A percentile compares a stretch with the other conserved stretches of the same genome.
These are phyloP conservation scores for Eucalyptus curtisii DNA, from an alignment of 345 rosid genomes.

Conservation along the genomic window DNA sequence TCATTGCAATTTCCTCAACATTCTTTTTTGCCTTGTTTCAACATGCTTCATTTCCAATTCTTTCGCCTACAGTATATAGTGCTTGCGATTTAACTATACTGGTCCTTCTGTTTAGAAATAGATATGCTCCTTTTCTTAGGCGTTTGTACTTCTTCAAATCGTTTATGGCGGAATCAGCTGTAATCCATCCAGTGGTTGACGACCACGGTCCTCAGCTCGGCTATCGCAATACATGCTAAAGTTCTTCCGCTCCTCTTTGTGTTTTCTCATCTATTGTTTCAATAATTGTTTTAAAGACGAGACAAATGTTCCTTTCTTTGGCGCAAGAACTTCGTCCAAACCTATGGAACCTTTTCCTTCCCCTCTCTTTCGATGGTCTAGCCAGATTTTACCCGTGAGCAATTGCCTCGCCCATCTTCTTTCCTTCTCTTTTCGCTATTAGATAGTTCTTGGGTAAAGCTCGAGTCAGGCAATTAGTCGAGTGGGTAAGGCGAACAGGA, in stretches of 20 bases:
- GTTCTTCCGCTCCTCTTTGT: background rate
- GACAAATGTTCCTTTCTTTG: background rate
- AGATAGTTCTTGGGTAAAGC: fast-evolving
- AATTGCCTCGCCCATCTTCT: background rate
- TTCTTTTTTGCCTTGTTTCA: background rate
- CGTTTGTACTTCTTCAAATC: background rate
- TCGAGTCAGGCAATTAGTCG: background rate
- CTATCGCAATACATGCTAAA: background rate
- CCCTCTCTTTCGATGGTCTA: background rate
- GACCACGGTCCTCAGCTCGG: background rate
- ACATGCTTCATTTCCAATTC: background rate
- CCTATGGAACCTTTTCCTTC: background rate
- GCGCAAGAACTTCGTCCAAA: background rate
- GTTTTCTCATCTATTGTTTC: background rate
- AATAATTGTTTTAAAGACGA: background rate
- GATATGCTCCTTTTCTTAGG: background rate
- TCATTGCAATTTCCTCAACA: background rate
- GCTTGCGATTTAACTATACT: background rate
- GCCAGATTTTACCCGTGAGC: background rate
- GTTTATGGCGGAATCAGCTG: background rate
- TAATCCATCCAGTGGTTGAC: background rate
- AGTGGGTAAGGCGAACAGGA: background rate
- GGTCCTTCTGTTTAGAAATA: background rate
- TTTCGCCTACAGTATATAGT: background rate
- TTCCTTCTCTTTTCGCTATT: background rate